These are phyloP conservation scores for Pichia heedii DNA, from an alignment of 805 yeast species.

Conservation along the genomic window DNA sequence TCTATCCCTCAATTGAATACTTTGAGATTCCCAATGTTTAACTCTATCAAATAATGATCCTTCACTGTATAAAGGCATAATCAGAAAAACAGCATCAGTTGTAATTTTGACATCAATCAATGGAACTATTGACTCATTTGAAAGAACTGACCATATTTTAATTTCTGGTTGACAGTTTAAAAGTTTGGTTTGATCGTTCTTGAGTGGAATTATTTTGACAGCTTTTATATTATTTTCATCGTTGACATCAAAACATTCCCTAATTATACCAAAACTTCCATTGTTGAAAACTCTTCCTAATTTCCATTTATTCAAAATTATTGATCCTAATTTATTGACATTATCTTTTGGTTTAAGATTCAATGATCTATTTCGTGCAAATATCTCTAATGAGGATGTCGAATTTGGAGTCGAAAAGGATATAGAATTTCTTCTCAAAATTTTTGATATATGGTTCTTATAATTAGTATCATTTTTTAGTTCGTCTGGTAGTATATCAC, in stretches of 20 bases:
- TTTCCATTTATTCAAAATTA: slow-evolving; percentile 42
- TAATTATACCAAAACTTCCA: slow-evolving; percentile 85
- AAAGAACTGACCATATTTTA: slow-evolving; percentile 59
- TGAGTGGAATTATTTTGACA: slow-evolving; percentile 23
- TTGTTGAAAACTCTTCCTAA: slow-evolving; percentile 73
- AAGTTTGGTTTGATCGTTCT: slow-evolving; percentile 37
- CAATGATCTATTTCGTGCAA: slow-evolving; percentile 8
- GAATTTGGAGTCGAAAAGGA: slow-evolving; percentile 12
- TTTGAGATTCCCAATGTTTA: slow-evolving; percentile 45
- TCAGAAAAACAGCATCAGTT: slow-evolving; percentile 50
- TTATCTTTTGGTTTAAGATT: slow-evolving; percentile 7
- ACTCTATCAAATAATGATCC: slow-evolving; percentile 80
- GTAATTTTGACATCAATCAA: slow-evolving; percentile 56
- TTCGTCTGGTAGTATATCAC: slow-evolving; percentile 21
- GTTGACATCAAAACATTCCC: slow-evolving; percentile 26
- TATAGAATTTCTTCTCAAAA: slow-evolving; percentile 22
- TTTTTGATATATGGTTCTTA: slow-evolving; percentile 24
- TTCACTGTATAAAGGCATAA: slow-evolving; percentile 58
- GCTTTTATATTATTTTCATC: slow-evolving; percentile 17
- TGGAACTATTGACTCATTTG: slow-evolving; percentile 59
- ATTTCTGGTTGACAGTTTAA: slow-evolving; percentile 63
- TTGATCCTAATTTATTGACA: slow-evolving; percentile 57
- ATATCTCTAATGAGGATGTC: slow-evolving; percentile 13
- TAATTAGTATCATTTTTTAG: slow-evolving; percentile 22
- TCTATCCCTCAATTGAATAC: slow-evolving; percentile 10